These are phyloP conservation scores for Rubroboletus pulcherrimus DNA, from an alignment of 768 basidiomycete genomes.

Conservation along the genomic window DNA sequence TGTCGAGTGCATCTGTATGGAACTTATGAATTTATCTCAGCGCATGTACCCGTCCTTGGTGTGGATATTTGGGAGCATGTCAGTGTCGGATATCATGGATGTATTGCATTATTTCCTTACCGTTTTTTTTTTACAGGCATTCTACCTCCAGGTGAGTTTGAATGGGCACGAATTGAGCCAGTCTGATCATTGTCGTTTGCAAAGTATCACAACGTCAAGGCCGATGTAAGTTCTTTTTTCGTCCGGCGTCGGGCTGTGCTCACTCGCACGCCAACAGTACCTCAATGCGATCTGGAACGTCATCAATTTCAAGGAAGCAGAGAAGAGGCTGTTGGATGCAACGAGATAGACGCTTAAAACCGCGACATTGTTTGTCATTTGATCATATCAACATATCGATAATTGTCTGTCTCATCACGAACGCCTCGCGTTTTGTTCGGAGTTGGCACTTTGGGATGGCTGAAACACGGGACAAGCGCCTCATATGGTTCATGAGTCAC, in stretches of 20 bases:
- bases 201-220: conserved; percentile 90
- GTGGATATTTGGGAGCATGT: conserved; percentile 98
- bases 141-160: conserved; percentile 44
- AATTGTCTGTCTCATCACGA: neutral
- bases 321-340: conserved; percentile 47
- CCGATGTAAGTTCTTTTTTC: conserved; percentile 60
- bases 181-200: conserved; percentile 23
- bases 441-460: neutral
- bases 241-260: neutral
- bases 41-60: conserved; percentile 87
- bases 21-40: conserved; percentile 35
- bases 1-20: neutral
- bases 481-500: neutral
- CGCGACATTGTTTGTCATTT: neutral
- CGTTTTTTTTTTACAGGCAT: conserved; percentile 44
- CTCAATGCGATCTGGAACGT: conserved; percentile 94
- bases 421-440: neutral
- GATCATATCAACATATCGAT: conserved; percentile 6
- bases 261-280: conserved; percentile 52
- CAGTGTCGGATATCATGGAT: conserved; percentile 29
- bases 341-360: conserved; percentile 21
- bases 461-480: neutral
- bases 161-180: neutral
- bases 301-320: conserved; percentile 93
- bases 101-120: neutral